Evolutionary conservation across 1,284 basidiomycete genomes (phyloP).

Genomic region (Laetiporus sulphureus): DNA sequence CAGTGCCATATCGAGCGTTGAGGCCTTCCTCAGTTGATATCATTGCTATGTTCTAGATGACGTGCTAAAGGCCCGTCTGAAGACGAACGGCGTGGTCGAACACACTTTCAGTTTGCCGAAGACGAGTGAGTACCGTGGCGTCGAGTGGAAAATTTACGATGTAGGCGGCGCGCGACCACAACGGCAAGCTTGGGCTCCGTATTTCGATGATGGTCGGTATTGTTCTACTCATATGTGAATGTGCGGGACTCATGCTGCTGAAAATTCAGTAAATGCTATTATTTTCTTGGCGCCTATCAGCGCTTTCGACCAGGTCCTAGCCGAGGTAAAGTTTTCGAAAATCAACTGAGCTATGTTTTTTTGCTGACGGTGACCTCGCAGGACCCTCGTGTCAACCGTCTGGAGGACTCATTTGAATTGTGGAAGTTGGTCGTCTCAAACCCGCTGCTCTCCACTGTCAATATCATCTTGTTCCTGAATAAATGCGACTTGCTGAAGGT

Average conservation of each 20-base stretch:
- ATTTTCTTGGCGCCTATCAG: constrained; percentile 82
- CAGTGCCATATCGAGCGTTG: constrained; percentile 17
- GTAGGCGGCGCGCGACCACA: constrained; percentile 74
- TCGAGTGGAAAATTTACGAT: constrained; percentile 75
- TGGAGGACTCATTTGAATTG: constrained; percentile 68
- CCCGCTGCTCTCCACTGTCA: constrained; percentile 58
- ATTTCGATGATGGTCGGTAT: constrained; percentile 68
- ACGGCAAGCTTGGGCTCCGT: constrained; percentile 76
- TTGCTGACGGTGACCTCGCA: constrained; percentile 26
- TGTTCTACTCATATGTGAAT: background rate
- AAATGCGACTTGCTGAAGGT: constrained; percentile 70
- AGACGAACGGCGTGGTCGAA: constrained; percentile 74
- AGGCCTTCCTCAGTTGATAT: background rate
- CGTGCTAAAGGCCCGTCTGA: constrained; percentile 65
- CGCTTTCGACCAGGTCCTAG: constrained; percentile 74
- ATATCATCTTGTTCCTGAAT: constrained; percentile 72
- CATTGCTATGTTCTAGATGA: constrained; percentile 42
- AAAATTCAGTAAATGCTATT: constrained; percentile 61
- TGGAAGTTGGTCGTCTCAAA: constrained; percentile 66
- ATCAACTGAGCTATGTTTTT: too few relatives aligned
- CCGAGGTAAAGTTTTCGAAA: constrained; percentile 58
- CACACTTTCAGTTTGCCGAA: constrained; percentile 60
- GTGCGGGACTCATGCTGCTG: background rate
- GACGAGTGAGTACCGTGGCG: constrained; percentile 46
- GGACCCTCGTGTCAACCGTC: constrained; percentile 63